Percentiles rank a stretch among this genome's conserved stretches.
Evolutionary conservation across 257 asterid species (phyloP).

Genomic region (Buddleja alternifolia): DNA sequence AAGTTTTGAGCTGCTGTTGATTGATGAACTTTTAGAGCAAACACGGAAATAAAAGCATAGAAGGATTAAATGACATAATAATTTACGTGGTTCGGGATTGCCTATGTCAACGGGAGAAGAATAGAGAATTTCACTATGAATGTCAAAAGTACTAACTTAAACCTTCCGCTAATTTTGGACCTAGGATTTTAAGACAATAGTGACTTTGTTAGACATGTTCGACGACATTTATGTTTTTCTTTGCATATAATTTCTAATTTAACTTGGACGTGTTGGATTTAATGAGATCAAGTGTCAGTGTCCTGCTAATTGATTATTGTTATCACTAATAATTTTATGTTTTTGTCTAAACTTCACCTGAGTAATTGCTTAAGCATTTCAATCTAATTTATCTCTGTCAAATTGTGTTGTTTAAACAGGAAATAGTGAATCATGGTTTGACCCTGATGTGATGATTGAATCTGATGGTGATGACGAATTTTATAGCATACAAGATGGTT

Average conservation of each 20-base stretch:
- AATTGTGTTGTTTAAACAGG: slow-evolving; percentile 45
- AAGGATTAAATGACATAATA: no score
- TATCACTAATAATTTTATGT: neutral
- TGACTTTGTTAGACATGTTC: neutral
- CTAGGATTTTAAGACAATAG: no score
- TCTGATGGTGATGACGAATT: slow-evolving; percentile 91
- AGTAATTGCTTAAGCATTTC: neutral
- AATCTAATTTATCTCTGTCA: neutral
- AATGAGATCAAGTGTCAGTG: slow-evolving; percentile 19
- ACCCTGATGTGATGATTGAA: slow-evolving; percentile 63
- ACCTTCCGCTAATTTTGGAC: no score
- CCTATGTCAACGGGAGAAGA: no score
- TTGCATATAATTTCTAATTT: neutral
- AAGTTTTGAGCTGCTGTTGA: neutral
- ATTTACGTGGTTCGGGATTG: no score
- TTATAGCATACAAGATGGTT: slow-evolving; percentile 93
- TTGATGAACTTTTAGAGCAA: no score
- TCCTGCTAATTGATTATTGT: neutral
- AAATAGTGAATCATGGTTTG: slow-evolving; percentile 77
- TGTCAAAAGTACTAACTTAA: no score
- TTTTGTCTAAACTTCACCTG: neutral
- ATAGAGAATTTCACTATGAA: no score
- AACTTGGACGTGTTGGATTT: slow-evolving; percentile 22
- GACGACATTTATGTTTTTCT: neutral
- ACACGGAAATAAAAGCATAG: no score